Conservation (phyloP, 805 yeast species). For the Barnettozyma botsteinii region DNA sequence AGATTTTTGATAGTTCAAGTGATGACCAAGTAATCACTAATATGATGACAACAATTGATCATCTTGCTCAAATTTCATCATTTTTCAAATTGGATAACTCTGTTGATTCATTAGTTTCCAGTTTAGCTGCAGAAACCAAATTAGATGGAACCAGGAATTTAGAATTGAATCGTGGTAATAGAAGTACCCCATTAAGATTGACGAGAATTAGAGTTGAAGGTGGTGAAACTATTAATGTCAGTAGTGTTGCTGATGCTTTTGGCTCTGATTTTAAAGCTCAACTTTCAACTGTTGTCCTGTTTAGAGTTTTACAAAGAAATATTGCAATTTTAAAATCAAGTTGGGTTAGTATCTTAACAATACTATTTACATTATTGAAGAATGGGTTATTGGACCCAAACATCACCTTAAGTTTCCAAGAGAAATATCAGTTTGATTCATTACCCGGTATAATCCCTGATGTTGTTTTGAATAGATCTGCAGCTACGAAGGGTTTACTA, state of each 20-base stretch:
- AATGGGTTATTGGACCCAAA: conserved; percentile 67
- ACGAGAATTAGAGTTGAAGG: conserved; percentile 24
- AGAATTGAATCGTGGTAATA: conserved; percentile 3
- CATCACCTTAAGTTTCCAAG: conserved; percentile 60
- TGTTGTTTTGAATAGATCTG: conserved; percentile 54
- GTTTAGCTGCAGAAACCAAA: conserved; percentile 64
- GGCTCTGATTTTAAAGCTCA: conserved; percentile 93
- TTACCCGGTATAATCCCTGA: conserved; percentile 63
- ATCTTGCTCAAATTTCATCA: conserved; percentile 71
- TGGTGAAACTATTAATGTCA: conserved; percentile 51
- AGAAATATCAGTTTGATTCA: conserved; percentile 42
- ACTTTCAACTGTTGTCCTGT: conserved; percentile 77
- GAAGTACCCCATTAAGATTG: conserved; percentile 13
- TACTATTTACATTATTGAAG: conserved; percentile 61
- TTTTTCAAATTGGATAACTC: conserved; percentile 50
- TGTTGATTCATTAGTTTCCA: conserved; percentile 61
- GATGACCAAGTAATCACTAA: conserved; percentile 87
- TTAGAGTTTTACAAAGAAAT: conserved; percentile 64
- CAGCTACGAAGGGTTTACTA: conserved; percentile 72
- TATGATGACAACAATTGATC: conserved; percentile 84
- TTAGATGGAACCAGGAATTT: conserved; percentile 36
- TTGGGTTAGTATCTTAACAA: conserved; percentile 58
- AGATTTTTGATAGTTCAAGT: conserved; percentile 78
- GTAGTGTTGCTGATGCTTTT: conserved; percentile 74
- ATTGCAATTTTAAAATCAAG: conserved; percentile 36